phyloP scores from a whole-genome alignment of 805 yeast genomes.

The Suhomyces sp. region DNA sequence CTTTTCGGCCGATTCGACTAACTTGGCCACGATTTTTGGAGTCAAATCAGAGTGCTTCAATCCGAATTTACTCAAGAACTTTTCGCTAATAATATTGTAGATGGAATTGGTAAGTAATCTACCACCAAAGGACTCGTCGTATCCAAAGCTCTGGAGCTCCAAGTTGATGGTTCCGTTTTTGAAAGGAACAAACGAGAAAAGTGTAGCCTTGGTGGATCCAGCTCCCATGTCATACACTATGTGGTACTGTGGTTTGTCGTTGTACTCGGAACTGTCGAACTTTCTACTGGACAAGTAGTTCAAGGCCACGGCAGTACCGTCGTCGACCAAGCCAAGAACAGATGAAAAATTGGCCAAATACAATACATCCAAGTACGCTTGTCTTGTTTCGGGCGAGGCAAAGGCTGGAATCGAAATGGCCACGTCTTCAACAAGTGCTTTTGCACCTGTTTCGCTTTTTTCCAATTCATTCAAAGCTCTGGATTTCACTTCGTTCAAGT shows the following conservation, averaged over 20 bases:
- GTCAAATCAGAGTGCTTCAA: conserved; percentile 38
- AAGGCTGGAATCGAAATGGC: conserved; percentile 78
- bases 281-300: conserved; percentile 65
- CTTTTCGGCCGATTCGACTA: conserved; percentile 83
- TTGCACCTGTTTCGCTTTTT: conserved; percentile 22
- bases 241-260: conserved; percentile 49
- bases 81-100: conserved; percentile 55
- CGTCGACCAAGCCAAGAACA: conserved; percentile 72
- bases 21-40: conserved; percentile 59
- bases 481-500: conserved; percentile 56
- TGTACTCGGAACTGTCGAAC: conserved; percentile 31
- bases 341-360: conserved; percentile 60
- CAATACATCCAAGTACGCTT: conserved; percentile 69
- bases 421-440: conserved; percentile 54
- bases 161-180: conserved; percentile 44
- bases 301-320: conserved; percentile 88
- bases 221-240: conserved; percentile 90
- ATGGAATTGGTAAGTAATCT: conserved; percentile 64
- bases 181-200: conserved; percentile 59
- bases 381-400: conserved; percentile 61
- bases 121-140: conserved; percentile 71
- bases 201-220: conserved; percentile 82
- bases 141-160: conserved; percentile 71
- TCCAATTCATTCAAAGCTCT: conserved; percentile 62
- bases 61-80: conserved; percentile 47